Percentiles rank a stretch among this genome's conserved stretches.
Conservation (phyloP, 805 yeast species). For the Ogataea pilisensis region DNA sequence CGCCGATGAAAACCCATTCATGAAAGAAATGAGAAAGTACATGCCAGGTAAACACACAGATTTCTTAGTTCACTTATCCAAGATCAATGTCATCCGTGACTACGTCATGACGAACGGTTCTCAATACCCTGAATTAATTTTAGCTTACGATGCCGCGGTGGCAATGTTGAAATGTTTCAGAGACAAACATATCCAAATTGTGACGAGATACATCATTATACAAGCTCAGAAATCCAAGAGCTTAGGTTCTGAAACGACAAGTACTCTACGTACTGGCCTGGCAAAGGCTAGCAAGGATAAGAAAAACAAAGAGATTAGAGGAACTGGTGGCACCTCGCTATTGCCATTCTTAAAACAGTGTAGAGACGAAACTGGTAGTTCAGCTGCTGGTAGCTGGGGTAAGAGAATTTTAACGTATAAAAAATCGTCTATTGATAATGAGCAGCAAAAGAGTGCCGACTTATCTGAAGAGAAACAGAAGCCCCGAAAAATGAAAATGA, state of each 20-base stretch:
- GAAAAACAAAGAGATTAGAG: slow-evolving; percentile 52
- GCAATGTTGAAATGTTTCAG: slow-evolving; percentile 86
- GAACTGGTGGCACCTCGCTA: slow-evolving; percentile 93
- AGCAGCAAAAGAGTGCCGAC: too few relatives aligned
- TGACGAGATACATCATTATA: slow-evolving; percentile 77
- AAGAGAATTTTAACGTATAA: slow-evolving; percentile 61
- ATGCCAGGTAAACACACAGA: slow-evolving; percentile 88
- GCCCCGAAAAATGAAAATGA: too few relatives aligned
- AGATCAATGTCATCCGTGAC: slow-evolving; percentile 56
- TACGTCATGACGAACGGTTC: slow-evolving; percentile 47
- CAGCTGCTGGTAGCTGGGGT: slow-evolving; percentile 94
- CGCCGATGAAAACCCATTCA: slow-evolving; percentile 42
- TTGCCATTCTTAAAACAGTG: slow-evolving; percentile 92
- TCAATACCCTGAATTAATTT: slow-evolving; percentile 50
- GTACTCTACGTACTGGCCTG: slow-evolving; percentile 63
- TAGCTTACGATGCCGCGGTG: slow-evolving; percentile 82
- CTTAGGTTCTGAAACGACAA: slow-evolving; percentile 44
- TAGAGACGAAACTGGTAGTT: slow-evolving; percentile 91
- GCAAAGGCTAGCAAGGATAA: slow-evolving; percentile 41
- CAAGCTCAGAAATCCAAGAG: slow-evolving; percentile 61
- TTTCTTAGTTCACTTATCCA: slow-evolving; percentile 59
- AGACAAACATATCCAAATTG: slow-evolving; percentile 91
- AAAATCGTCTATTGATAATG: slow-evolving; percentile 20
- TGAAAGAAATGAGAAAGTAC: slow-evolving; percentile 79
- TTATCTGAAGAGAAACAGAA: not conserved